Evolutionary conservation across 176 grass and related monocot genomes (phyloP).

Genomic region (Triticum turgidum): DNA sequence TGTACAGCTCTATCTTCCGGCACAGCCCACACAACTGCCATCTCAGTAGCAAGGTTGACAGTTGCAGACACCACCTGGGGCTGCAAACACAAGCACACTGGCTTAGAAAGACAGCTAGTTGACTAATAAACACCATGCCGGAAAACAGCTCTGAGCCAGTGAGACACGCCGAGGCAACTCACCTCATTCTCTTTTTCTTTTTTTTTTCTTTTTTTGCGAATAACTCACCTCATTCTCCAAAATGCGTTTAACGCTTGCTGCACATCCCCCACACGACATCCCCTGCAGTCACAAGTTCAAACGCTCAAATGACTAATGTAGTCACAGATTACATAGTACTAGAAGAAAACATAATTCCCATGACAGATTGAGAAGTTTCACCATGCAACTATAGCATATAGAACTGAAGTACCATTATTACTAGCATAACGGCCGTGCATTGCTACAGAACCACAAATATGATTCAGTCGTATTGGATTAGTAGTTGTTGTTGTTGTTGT

Average conservation of each 20-base stretch:
- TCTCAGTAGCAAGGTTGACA: constrained; percentile 95
- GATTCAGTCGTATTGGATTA: no score
- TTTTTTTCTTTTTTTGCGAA: neutral
- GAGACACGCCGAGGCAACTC: neutral
- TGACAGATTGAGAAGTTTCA: neutral
- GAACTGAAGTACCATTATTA: neutral
- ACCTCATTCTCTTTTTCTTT: constrained; percentile 58
- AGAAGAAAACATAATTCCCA: neutral
- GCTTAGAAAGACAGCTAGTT: constrained; percentile 14
- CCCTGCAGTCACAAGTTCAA: constrained; percentile 56
- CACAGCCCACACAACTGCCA: constrained; percentile 71
- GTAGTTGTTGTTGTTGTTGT: no score
- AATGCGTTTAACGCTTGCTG: constrained; percentile 88
- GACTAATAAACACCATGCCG: constrained; percentile 3
- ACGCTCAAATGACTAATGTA: constrained; percentile 21
- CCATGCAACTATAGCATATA: neutral
- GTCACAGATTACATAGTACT: neutral
- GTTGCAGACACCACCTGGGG: constrained; percentile 72
- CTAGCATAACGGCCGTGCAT: neutral
- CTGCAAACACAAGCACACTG: constrained; percentile 43
- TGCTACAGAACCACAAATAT: no score
- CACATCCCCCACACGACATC: constrained; percentile 95
- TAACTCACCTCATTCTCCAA: constrained; percentile 79
- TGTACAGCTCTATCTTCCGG: constrained; percentile 45
- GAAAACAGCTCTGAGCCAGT: constrained; percentile 6